A percentile compares a stretch with the other conserved stretches of the same genome.
phyloP scores from a whole-genome alignment of 2,329 filamentous ascomycete genomes.

The Penicillium nordicum region DNA sequence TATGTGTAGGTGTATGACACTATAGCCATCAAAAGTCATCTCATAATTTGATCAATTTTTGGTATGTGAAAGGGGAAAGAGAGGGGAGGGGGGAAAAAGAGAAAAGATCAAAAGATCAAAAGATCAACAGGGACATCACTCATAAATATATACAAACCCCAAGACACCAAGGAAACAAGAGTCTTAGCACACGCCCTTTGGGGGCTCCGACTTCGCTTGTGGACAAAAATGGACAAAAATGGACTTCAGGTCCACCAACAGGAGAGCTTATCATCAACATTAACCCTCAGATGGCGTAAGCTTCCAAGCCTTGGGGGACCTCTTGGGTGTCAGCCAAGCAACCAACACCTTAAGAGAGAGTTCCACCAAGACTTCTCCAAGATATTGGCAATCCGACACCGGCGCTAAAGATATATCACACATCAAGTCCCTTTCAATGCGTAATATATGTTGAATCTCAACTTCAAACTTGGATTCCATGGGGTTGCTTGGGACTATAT shows the following conservation, averaged over 20 bases:
- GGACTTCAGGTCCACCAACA: constrained; percentile 1
- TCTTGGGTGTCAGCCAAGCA: not conserved
- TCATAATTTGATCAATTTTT: not conserved
- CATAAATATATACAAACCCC: constrained; percentile 2
- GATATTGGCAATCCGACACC: not conserved
- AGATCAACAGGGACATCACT: not conserved
- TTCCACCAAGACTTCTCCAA: not conserved
- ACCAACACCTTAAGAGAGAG: not conserved
- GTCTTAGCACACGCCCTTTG: constrained; percentile 4
- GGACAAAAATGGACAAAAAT: not conserved
- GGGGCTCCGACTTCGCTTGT: constrained; percentile 6
- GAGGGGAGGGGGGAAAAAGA: not conserved
- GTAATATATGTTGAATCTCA: not conserved
- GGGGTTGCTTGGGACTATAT: not conserved
- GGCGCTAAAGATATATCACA: not conserved
- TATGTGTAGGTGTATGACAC: not conserved
- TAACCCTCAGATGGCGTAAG: not conserved
- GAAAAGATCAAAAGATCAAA: not conserved
- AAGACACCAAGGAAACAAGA: constrained; percentile 5
- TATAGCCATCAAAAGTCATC: not conserved
- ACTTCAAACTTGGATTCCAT: too few relatives aligned
- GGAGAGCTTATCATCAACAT: not conserved
- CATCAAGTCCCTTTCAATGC: not conserved
- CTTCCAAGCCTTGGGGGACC: not conserved
- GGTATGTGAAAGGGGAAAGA: not conserved